Evolutionary conservation across 2,329 filamentous ascomycete species (phyloP).

Genomic region (Sporothrix brasiliensis): DNA sequence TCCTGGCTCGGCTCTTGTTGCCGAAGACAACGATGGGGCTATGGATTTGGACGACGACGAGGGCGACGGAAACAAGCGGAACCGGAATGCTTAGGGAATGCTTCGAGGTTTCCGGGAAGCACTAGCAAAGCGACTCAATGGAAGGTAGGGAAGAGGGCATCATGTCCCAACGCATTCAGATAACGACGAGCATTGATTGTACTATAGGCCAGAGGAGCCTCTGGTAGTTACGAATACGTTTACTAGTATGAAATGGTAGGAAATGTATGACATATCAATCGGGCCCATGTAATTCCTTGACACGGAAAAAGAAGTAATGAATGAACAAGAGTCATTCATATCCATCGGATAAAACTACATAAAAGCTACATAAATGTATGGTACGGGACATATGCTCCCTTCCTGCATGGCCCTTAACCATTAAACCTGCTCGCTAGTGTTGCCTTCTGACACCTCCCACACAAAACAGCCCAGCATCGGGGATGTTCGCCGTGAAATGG

Average conservation of each 20-base stretch:
- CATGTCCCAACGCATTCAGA: neutral
- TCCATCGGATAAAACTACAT: constrained; percentile 14
- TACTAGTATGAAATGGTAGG: neutral
- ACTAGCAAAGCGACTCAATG: no score
- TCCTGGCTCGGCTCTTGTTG: constrained; percentile 42
- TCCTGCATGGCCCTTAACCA: neutral
- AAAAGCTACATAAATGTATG: constrained; percentile 3
- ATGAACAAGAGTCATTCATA: neutral
- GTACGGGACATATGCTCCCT: neutral
- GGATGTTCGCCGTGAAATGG: neutral
- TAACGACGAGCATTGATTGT: neutral
- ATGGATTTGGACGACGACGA: constrained; percentile 61
- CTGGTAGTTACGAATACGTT: neutral
- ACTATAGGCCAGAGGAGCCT: neutral
- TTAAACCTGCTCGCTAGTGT: no score
- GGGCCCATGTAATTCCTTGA: neutral
- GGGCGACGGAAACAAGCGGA: constrained; percentile 54
- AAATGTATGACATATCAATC: neutral
- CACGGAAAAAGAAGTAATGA: neutral
- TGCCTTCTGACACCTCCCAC: constrained; percentile 1
- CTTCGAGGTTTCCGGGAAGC: no score
- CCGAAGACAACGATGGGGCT: constrained; percentile 43
- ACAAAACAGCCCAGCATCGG: neutral
- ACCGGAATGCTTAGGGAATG: constrained; percentile 50
- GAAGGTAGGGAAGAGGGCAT: neutral